Evolutionary conservation across 306 rosid species (phyloP).

Genomic region (Leucaena leucocephala): DNA sequence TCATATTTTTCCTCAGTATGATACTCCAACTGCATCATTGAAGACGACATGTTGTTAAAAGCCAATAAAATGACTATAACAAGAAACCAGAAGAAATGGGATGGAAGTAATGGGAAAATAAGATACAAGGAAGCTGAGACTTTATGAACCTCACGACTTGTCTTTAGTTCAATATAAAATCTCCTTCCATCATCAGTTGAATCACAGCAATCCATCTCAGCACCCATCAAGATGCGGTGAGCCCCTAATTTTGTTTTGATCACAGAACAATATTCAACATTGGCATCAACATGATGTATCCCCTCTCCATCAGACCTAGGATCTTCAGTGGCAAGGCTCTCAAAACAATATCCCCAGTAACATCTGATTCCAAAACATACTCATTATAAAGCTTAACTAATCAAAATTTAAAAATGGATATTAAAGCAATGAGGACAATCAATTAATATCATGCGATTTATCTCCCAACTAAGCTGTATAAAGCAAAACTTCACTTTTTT

Average conservation of each 20-base stretch:
- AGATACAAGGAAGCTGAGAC: slow-evolving; percentile 12
- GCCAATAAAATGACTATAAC: slow-evolving; percentile 10
- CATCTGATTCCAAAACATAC: slow-evolving; percentile 58
- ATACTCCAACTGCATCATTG: slow-evolving; percentile 68
- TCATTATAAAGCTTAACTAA: slow-evolving; percentile 23
- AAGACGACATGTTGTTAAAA: slow-evolving; percentile 22
- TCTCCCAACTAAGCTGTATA: slow-evolving; percentile 3
- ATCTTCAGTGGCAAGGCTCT: slow-evolving; percentile 97
- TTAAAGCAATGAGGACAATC: background rate
- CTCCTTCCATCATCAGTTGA: slow-evolving; percentile 96
- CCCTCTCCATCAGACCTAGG: slow-evolving; percentile 88
- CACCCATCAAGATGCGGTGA: slow-evolving; percentile 97
- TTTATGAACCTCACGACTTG: slow-evolving; percentile 79
- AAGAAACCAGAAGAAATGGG: slow-evolving; percentile 7
- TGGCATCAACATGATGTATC: slow-evolving; percentile 89
- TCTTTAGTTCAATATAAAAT: slow-evolving; percentile 90
- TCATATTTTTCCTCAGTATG: slow-evolving; percentile 86
- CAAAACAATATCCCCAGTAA: slow-evolving; percentile 94
- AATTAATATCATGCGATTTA: background rate
- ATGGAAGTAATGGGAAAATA: background rate
- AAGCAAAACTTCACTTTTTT: slow-evolving; percentile 15
- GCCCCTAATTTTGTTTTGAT: slow-evolving; percentile 95
- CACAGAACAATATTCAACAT: slow-evolving; percentile 87
- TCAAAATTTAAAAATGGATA: slow-evolving; percentile 4
- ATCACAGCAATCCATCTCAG: slow-evolving; percentile 99